Base-by-base conservation (phyloP, 2,329 filamentous ascomycete genomes). In the Mariannaea elegans region DNA sequence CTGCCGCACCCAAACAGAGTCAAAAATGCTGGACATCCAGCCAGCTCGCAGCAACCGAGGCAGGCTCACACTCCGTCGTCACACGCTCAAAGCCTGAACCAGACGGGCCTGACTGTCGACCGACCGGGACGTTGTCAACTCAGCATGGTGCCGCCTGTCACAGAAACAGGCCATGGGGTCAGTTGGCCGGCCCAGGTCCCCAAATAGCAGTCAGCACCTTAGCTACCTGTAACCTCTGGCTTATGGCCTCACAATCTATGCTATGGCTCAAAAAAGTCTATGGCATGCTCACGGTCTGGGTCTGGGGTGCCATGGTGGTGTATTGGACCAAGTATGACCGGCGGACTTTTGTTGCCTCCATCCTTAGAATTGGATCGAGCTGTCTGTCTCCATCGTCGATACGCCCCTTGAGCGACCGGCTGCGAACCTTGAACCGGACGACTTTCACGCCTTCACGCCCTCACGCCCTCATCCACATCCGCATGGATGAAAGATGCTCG, bases 401-500 rank as follows among this genome's bases (percentile, higher is more conserved):
- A 29, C 42, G 42, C 49, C 42, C 55, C 19, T 44, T 34, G 39
- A 45, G 32, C 21, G 23, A 38, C 12, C 13, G 42, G 32, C 9
- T 39, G 39, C 34, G 32, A 36, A 38, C 32, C 34, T 47, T 47
- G 42, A 55, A 19, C 19, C 24, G 45, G n/a, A 18, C 34, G 27
- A 24, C n/a, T 36, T 49, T 44, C 44, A 38, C 29, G 23, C 41
- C 32, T 50, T 39, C 49, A 42, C 36, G 44, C 51, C 48, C 42
- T 48, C 38, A 39, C 14, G 36, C 36, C 36, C 47, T 31, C 44
- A 29, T 21, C 50, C 56, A 44, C 50, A 36, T 59, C 44, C 42
- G 52, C 48, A 54, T 58, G 54, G 49, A 58, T 61, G 59, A 54
- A 48, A 58, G 53, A 48, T 52, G 53, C 53, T 47, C 59, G 54